Conservation (phyloP, 2,329 filamentous ascomycete species). For the Aspergillus intermedius region DNA sequence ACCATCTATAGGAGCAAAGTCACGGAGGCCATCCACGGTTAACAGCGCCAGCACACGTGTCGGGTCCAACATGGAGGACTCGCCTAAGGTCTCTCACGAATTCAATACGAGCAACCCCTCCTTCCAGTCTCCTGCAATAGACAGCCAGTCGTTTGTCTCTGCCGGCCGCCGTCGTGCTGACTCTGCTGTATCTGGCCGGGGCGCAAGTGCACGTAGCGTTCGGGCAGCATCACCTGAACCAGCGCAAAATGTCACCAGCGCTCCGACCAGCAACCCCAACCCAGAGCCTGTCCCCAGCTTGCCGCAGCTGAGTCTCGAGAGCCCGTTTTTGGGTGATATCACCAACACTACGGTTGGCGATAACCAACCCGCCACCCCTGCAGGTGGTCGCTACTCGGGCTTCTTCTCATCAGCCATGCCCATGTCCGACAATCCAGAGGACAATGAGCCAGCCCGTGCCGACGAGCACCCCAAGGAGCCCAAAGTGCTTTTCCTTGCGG, state of each 20-base stretch:
- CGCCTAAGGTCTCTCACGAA: conserved; percentile 59
- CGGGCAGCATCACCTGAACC: conserved; percentile 39
- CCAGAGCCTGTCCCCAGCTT: conserved; percentile 32
- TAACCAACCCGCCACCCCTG: conserved; percentile 22
- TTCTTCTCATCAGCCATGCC: conserved; percentile 85
- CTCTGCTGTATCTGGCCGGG: conserved; percentile 48
- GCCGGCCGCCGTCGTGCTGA: conserved; percentile 48
- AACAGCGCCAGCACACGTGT: conserved; percentile 51
- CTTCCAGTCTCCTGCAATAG: conserved; percentile 51
- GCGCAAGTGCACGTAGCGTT: conserved; percentile 34
- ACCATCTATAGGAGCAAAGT: conserved; percentile 34
- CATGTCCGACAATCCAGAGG: conserved; percentile 57
- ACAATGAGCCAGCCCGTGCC: conserved; percentile 34
- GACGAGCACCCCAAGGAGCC: conserved; percentile 34
- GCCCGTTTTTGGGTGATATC: conserved; percentile 38
- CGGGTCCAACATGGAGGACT: conserved; percentile 57
- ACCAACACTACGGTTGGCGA: conserved; percentile 27
- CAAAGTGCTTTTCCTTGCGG: conserved; percentile 81
- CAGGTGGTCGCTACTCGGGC: conserved; percentile 59
- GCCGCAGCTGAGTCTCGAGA: conserved; percentile 40
- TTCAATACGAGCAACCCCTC: conserved; percentile 54
- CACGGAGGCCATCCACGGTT: conserved; percentile 45
- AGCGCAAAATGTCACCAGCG: conserved; percentile 41
- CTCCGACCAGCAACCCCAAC: conserved; percentile 15
- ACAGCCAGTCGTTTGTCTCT: conserved; percentile 21